These are phyloP conservation scores for Acorus gramineus DNA, from an alignment of 106 monocot genomes.

Conservation along the genomic window DNA sequence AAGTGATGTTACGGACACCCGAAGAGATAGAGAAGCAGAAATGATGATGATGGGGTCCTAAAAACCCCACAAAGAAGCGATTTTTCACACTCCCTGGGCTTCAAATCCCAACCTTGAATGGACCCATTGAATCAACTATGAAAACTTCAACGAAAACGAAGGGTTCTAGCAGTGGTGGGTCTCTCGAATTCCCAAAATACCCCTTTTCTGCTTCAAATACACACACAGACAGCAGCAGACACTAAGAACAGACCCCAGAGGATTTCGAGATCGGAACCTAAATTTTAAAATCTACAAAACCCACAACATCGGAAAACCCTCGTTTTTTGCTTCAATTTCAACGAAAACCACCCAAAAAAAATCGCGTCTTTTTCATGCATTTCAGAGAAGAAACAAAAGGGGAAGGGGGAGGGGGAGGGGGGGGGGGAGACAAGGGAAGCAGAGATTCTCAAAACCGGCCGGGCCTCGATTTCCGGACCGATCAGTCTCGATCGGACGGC, in stretches of 20 bases:
- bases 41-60: no score
- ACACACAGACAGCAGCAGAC: slow-evolving; percentile 9
- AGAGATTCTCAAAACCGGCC: neutral
- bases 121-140: neutral
- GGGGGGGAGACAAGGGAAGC: neutral
- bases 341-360: neutral
- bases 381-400: neutral
- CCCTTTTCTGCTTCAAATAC: neutral
- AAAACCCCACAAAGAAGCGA: no score
- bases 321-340: neutral
- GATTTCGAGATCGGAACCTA: slow-evolving; percentile 6
- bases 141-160: neutral
- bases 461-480: no score
- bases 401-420: neutral
- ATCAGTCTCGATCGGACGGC: no score
- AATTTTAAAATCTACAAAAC: no score
- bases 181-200: neutral
- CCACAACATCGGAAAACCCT: neutral
- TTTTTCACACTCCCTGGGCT: no score
- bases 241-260: neutral
- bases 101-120: no score
- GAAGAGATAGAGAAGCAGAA: no score
- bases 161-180: neutral
- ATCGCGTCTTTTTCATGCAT: neutral
- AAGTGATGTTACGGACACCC: no score